A percentile compares a stretch with the other conserved stretches of the same genome.
Evolutionary conservation across 139 green algal species (phyloP).

Genomic region (Zygnema circumcarinatum): DNA sequence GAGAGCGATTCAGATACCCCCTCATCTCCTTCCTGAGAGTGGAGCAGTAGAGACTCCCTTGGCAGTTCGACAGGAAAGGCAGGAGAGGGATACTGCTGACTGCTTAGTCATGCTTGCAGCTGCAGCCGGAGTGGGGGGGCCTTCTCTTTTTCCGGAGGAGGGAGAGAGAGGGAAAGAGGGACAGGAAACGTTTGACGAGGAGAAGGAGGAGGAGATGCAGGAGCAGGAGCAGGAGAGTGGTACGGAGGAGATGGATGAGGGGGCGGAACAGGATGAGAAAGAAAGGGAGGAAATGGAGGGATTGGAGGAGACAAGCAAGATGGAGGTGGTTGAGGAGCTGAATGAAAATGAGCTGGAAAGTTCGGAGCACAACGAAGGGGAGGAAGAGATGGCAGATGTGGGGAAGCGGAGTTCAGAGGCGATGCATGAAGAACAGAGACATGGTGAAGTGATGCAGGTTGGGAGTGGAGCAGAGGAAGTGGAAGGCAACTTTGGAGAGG

Average conservation of each 20-base stretch:
- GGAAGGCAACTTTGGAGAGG: not conserved
- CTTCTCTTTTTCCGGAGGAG: not conserved
- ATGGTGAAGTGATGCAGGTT: constrained; percentile 16
- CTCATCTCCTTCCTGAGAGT: not conserved
- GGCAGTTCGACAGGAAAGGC: not conserved
- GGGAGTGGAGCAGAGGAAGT: not conserved
- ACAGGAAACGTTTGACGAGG: not conserved
- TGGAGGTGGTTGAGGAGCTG: constrained; percentile 10
- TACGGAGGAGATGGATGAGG: not conserved
- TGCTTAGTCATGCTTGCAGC: constrained; percentile 24
- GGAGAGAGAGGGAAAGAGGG: not conserved
- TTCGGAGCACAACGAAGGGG: not conserved
- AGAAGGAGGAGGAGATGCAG: not conserved
- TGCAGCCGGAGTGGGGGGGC: not conserved
- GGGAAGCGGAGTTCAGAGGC: not conserved
- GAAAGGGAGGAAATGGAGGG: not conserved
- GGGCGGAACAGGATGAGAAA: constrained; percentile 8
- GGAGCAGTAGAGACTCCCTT: not conserved
- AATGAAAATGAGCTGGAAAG: constrained; percentile 6
- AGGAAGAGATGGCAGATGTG: not conserved
- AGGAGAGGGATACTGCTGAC: constrained; percentile 21
- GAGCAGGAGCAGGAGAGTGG: constrained; percentile 1
- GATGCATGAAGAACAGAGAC: not conserved
- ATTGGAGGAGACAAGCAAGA: not conserved
- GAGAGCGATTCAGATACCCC: not conserved